Evolutionary conservation across 2,329 filamentous ascomycete species (phyloP).

Genomic region (Colletotrichum spinosum): DNA sequence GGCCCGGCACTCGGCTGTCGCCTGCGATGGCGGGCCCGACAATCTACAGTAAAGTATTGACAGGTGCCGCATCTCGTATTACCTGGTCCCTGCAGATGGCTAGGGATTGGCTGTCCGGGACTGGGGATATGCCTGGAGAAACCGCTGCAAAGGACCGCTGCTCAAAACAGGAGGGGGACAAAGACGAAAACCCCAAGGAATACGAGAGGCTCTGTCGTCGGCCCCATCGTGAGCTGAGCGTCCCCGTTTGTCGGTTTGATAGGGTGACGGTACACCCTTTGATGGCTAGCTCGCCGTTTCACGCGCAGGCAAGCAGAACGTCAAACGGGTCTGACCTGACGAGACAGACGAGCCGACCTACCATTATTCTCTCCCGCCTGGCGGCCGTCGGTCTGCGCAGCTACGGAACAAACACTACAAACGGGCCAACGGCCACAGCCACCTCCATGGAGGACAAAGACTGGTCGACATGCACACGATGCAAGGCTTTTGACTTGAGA

Average conservation of each 20-base stretch:
- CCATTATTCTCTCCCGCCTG: neutral
- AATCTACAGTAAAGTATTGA: constrained; percentile 8
- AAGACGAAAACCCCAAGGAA: constrained; percentile 24
- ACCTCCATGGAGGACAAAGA: constrained; percentile 25
- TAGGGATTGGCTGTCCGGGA: constrained; percentile 29
- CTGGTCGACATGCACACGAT: neutral
- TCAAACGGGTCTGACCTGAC: constrained; percentile 32
- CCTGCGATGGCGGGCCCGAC: neutral
- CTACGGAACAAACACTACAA: constrained; percentile 32
- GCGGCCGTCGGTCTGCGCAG: neutral
- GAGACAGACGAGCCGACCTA: neutral
- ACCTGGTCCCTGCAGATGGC: constrained; percentile 31
- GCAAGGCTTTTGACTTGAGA: constrained; percentile 2
- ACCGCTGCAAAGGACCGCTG: constrained; percentile 23
- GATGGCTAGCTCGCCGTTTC: constrained; percentile 29
- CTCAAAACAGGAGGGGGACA: constrained; percentile 13
- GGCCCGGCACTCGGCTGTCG: constrained; percentile 30
- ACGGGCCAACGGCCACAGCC: constrained; percentile 30
- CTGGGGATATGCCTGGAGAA: constrained; percentile 23
- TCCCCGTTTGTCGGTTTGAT: constrained; percentile 23
- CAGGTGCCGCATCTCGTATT: constrained; percentile 27
- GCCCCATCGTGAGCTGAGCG: constrained; percentile 21
- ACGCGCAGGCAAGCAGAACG: constrained; percentile 30
- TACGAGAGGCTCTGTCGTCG: constrained; percentile 31
- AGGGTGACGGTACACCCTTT: constrained; percentile 30